Percentiles rank a stretch among this genome's conserved stretches.
Evolutionary conservation across 1,139 yeast species (phyloP).

Genomic region (Lodderomyces elongisporus): DNA sequence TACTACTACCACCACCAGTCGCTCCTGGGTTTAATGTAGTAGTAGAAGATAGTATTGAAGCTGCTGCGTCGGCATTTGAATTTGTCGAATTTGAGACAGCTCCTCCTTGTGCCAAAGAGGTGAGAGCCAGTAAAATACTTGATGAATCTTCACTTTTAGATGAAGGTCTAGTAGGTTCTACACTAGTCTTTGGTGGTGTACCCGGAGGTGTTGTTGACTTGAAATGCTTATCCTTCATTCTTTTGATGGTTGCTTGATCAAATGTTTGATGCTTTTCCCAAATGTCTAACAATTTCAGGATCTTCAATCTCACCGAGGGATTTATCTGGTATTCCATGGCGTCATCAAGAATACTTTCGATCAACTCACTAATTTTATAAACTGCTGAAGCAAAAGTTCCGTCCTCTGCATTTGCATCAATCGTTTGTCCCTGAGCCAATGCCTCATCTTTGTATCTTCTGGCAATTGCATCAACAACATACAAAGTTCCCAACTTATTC

Average conservation of each 20-base stretch:
- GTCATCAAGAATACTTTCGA: constrained; percentile 56
- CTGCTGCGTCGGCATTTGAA: background rate
- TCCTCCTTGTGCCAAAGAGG: constrained; percentile 44
- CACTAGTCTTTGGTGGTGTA: constrained; percentile 41
- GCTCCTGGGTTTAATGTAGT: constrained; percentile 8
- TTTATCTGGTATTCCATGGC: constrained; percentile 51
- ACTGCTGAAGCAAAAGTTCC: constrained; percentile 79
- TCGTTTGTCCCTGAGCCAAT: constrained; percentile 43
- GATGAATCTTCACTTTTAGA: constrained; percentile 41
- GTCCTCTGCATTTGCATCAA: constrained; percentile 47
- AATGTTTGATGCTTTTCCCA: constrained; percentile 90
- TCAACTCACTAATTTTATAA: constrained; percentile 51
- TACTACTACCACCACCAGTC: background rate
- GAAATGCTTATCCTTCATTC: constrained; percentile 58
- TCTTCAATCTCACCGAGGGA: constrained; percentile 59
- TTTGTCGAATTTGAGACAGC: constrained; percentile 16
- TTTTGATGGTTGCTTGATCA: constrained; percentile 47
- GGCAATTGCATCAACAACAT: constrained; percentile 88
- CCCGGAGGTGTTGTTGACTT: constrained; percentile 53
- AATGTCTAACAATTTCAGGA: constrained; percentile 79
- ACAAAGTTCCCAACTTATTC: constrained; percentile 85
- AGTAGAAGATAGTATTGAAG: constrained; percentile 1
- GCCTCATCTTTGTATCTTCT: constrained; percentile 82
- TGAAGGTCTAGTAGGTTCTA: constrained; percentile 22
- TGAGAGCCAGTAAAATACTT: constrained; percentile 61